Percentiles rank a stretch among this genome's conserved stretches.
Conservation (phyloP, 2,329 filamentous ascomycete genomes). For the Anisogramma anomala region DNA sequence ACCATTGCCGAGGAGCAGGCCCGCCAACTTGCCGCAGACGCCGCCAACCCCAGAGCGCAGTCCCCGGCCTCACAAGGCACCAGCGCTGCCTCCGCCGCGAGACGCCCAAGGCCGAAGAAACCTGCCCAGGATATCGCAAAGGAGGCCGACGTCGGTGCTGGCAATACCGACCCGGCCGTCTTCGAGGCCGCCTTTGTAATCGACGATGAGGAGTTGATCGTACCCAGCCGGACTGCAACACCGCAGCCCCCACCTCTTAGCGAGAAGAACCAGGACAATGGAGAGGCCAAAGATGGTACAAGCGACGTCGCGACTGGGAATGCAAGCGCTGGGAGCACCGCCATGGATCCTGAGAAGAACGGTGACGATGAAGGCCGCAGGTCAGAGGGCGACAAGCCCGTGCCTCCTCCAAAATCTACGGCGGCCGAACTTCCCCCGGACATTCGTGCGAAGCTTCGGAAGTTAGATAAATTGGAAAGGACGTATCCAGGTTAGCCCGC, state of each 20-base stretch:
- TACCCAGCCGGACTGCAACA: constrained; percentile 20
- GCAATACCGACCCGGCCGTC: constrained; percentile 69
- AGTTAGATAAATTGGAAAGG: constrained; percentile 79
- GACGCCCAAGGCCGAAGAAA: constrained; percentile 31
- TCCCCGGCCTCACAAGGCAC: constrained; percentile 30
- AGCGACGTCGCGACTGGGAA: constrained; percentile 7
- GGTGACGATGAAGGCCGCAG: constrained; percentile 8
- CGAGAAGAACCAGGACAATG: constrained; percentile 8
- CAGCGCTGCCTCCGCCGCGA: constrained; percentile 23
- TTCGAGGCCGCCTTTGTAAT: constrained; percentile 81
- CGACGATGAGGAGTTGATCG: constrained; percentile 74
- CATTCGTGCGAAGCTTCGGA: constrained; percentile 62
- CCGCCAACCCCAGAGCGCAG: constrained; percentile 29
- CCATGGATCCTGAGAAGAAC: constrained; percentile 13
- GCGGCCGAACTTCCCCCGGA: constrained; percentile 57
- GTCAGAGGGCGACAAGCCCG: constrained; percentile 7
- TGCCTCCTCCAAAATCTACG: constrained; percentile 14
- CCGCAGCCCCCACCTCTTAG: constrained; percentile 4
- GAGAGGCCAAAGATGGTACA: constrained; percentile 10
- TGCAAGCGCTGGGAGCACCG: constrained; percentile 17
- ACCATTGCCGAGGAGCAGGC: constrained; percentile 88
- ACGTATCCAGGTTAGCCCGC: constrained; percentile 63
- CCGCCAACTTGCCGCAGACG: constrained; percentile 34
- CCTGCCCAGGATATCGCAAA: constrained; percentile 25
- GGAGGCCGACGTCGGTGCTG: constrained; percentile 25